Base-by-base conservation (phyloP, 495 filamentous ascomycete species). In the Aspergillus egyptiacus region DNA sequence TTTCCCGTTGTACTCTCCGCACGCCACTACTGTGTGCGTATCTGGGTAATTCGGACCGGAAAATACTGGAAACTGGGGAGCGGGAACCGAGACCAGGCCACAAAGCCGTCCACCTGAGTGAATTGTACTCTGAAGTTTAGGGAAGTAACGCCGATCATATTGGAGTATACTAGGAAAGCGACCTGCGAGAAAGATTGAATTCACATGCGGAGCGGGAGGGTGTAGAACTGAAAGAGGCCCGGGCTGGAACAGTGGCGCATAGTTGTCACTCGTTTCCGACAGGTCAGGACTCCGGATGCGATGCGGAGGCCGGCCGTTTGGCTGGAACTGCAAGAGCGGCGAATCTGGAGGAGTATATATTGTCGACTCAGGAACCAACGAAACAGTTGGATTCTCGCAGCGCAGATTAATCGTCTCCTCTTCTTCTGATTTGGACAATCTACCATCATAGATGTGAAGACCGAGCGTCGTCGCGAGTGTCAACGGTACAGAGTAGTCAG, bases 1-100 rank as follows among this genome's bases (percentile, higher is more conserved):
- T 59, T 91, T 85, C 15, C 87, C 89, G 50, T 94, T 94, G 67
- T 97, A 97, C 62, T 95, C 89, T n/a, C 90, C 91, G 48, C 85
- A 87, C 14, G 90, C 89, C 27, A 91, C 79, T 32, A 97, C 67
- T 5, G 80, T 85, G 43, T 80, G 72, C 9, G 76, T 74, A 2
- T 77, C 74, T 7, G 68, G 69, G 6, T 46, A 81, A 38, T 27
- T 76, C 66, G 50, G 79, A 60, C 65, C 72, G 60, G 58, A 75
- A 73, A 62, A 66, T 17, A 70, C 58, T 14, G 71, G 68, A 36
- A 73, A 73, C 15, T 56, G 63, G 2, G 85, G 83, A 60, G 78
- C 83, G 8, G 86, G 86, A 19, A 91, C 75, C 3, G 82, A 83
- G 0, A 86, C 68, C 53, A 97, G 78, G 46, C 81, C 82, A 52